Base-by-base conservation (phyloP, 2,329 filamentous ascomycete genomes). In the Elsinoe necatrix region DNA sequence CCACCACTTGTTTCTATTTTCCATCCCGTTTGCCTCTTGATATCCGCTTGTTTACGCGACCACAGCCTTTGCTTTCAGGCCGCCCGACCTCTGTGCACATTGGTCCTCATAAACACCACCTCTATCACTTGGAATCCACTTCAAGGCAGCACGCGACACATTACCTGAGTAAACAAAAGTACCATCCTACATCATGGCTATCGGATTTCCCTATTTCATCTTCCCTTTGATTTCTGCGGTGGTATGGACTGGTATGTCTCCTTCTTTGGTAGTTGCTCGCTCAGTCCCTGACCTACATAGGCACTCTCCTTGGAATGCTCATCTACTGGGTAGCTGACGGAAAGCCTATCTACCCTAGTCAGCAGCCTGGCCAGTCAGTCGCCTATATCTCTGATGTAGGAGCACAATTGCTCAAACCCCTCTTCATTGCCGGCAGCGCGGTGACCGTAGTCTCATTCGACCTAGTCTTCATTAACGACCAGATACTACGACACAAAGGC, bases 401-500 rank as follows among this genome's bases (percentile, higher is more conserved):
- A 51, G 81, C 81, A 0, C 71, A 75, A 54, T 70, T 75, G 25
- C 77, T 91, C 16, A 87, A 91, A 67, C 87, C 88, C 1, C 77
- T 92, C 60, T 93, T 93, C 75, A 84, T 93, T 65, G 76, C 83
- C 31, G 85, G 87, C 63, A 84, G 80, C 65, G 74, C 77, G 55
- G 73, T 89, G 34, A 90, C 87, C 4, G 86, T 89, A 20, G 75
- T 95, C 50, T 84, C 87, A 60, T 85, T 98, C 66, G 87, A 95
- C 72, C 72, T 89, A 7, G 82, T 86, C 23, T 93, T 98, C 67
- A 71, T 87, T 55, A 76, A 86, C 12, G 92, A 96, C 73, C 83
- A 91, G 60, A 93, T 85, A 81, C 78, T 97, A 54, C 84, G 92
- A 45, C 91, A 96, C 72, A 78, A 76, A 20, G 88, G 89, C 7